Conservation (phyloP, 2,329 filamentous ascomycete species). For the Hirsutella minnesotensis region DNA sequence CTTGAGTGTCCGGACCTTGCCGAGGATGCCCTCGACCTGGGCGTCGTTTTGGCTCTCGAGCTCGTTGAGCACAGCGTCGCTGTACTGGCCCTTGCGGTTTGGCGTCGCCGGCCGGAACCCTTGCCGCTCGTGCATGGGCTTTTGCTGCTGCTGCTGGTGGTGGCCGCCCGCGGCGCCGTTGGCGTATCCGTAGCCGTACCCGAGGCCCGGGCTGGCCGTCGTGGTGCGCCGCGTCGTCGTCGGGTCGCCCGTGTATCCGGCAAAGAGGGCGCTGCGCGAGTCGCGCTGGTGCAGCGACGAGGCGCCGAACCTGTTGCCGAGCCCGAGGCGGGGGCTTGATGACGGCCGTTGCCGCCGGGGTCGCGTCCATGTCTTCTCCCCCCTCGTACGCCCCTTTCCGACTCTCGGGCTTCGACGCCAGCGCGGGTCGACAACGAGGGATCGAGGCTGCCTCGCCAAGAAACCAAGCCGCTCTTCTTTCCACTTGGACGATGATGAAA, state of each 20-base stretch:
- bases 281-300: constrained; percentile 64
- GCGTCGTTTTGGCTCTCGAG: constrained; percentile 92
- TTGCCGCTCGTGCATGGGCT: constrained; percentile 9
- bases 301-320: constrained; percentile 44
- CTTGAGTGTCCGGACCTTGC: constrained; percentile 83
- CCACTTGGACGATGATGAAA: no score
- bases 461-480: no score
- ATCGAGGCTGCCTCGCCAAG: no score
- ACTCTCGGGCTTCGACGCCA: no score
- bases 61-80: constrained; percentile 80
- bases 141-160: background rate
- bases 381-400: no score
- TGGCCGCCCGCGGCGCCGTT: constrained; percentile 14
- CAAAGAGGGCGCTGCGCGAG: constrained; percentile 62
- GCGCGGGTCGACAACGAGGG: no score
- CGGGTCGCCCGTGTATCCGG: constrained; percentile 49
- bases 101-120: constrained; percentile 59
- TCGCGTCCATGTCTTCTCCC: background rate
- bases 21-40: constrained; percentile 79
- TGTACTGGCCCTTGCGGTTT: constrained; percentile 78
- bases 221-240: constrained; percentile 3
- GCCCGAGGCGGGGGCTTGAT: no score
- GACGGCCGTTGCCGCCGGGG: background rate
- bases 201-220: constrained; percentile 21
- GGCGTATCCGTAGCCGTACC: constrained; percentile 26